These are phyloP conservation scores for Jacaranda mimosifolia DNA, from an alignment of 257 asterid species.

Conservation along the genomic window DNA sequence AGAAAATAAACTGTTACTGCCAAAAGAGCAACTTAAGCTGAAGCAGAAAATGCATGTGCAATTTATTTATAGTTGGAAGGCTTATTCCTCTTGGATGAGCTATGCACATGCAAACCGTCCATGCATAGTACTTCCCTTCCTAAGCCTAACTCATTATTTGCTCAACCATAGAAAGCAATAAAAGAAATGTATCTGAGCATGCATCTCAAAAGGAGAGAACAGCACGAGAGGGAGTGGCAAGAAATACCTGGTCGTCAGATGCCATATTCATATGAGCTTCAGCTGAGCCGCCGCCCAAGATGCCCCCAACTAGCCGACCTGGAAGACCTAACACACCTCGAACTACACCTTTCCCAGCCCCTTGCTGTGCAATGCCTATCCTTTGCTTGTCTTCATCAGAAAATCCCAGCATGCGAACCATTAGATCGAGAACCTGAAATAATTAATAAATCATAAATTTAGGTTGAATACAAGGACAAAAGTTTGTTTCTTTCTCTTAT, in stretches of 20 bases:
- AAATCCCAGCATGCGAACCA: slow-evolving; percentile 98
- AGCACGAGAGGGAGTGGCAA: background rate
- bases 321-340: slow-evolving; percentile 97
- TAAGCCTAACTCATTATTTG: background rate
- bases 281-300: slow-evolving; percentile 71
- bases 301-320: slow-evolving; percentile 94
- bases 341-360: slow-evolving; percentile 91
- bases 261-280: slow-evolving; percentile 55
- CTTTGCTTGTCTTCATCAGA: slow-evolving; percentile 96
- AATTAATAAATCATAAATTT: background rate
- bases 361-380: slow-evolving; percentile 90
- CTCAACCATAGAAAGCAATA: slow-evolving; percentile 5
- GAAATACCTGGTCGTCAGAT: slow-evolving; percentile 82
- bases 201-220: slow-evolving; percentile 19
- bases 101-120: background rate
- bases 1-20: background rate
- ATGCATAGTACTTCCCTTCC: background rate
- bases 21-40: background rate
- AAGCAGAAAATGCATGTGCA: background rate
- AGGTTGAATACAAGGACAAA: slow-evolving; percentile 2
- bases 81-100: background rate
- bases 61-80: background rate
- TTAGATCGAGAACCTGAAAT: slow-evolving; percentile 89
- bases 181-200: slow-evolving; percentile 9
- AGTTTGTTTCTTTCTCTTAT: background rate